Evolutionary conservation across 768 basidiomycete genomes (phyloP), one percentile per base, ranked within the genome.

Genomic region (Piloderma croceum): DNA sequence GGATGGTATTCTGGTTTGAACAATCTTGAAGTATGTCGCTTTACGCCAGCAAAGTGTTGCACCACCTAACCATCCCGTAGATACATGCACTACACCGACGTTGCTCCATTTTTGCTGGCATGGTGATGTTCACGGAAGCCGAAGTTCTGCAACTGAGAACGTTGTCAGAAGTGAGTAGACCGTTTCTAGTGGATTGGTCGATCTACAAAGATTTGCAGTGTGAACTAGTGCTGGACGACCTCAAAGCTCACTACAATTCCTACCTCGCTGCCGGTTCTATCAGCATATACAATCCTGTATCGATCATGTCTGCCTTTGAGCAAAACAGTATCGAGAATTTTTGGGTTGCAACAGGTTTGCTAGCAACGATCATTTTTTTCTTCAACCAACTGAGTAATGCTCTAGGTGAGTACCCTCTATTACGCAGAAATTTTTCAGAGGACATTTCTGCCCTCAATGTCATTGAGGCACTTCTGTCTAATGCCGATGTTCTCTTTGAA

Each of bases 51-150:
- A 36, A 44, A 33, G 43, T 19, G 31, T 35, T 37, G 33, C 15
- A n/a, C 39, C 39, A 24, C 23, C 31, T 46, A 40, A 44, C 35
- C 45, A 43, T 31, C 25, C 31, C 44, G 31, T 35, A 46, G 44
- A 19, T 7, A 24, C 44, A 46, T 46, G 29, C 44, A 7, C 41
- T 46, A 46, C 41, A 46, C 35, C 32, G 17, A 24, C 20, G 17
- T 17, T 24, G 42, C 35, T 46, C 44, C 40, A 15, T n/a, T 31
- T 46, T 33, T 38, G 24, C 44, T 37, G 44, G 44, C 20, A 46
- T 42, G 44, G n/a, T 46, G 41, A 46, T 46, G 44, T 46, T 46
- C 44, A 46, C 44, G 27, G 44, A 46, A 37, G n/a, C 36, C 12
- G 25, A 46, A 42, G 44, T 46, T 23, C 29, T 42, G 29, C 10